A percentile compares a stretch with the other conserved stretches of the same genome.
Conservation (phyloP, 2,329 filamentous ascomycete species). For the Aspergillus jensenii region DNA sequence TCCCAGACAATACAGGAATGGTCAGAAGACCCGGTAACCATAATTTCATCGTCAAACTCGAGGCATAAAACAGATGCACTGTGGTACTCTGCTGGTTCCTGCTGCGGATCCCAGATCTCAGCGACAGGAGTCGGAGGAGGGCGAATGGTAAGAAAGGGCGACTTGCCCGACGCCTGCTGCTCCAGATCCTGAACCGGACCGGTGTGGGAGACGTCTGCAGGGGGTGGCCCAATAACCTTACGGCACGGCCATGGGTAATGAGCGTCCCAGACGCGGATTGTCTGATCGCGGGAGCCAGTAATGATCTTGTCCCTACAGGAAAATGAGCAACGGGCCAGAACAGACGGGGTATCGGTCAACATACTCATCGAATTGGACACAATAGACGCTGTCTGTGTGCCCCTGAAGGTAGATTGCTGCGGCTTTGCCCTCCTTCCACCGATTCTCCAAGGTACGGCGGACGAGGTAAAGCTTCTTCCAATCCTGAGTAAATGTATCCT, state of each 20-base stretch:
- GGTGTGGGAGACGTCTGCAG: slow-evolving; percentile 44
- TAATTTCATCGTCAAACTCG: slow-evolving; percentile 88
- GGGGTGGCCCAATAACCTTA: slow-evolving; percentile 78
- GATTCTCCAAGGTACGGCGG: slow-evolving; percentile 70
- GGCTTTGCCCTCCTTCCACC: slow-evolving; percentile 78
- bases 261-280: slow-evolving; percentile 95
- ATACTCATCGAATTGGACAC: slow-evolving; percentile 94
- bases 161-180: slow-evolving; percentile 38
- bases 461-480: slow-evolving; percentile 86
- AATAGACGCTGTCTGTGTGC: slow-evolving; percentile 95
- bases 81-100: slow-evolving; percentile 62
- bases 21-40: slow-evolving; percentile 94
- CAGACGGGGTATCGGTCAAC: slow-evolving; percentile 30
- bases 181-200: slow-evolving; percentile 50
- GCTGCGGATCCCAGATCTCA: slow-evolving; percentile 47
- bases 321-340: slow-evolving; percentile 35
- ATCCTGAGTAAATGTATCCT: slow-evolving; percentile 62
- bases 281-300: slow-evolving; percentile 91
- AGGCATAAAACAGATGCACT: slow-evolving; percentile 91
- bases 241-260: slow-evolving; percentile 76
- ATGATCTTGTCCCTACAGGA: slow-evolving; percentile 81
- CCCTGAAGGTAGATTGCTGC: slow-evolving; percentile 87
- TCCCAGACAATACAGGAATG: slow-evolving; percentile 89
- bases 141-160: slow-evolving; percentile 50
- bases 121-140: slow-evolving; percentile 53